phyloP scores from a whole-genome alignment of 306 rosid genomes.

The Senna siamea region DNA sequence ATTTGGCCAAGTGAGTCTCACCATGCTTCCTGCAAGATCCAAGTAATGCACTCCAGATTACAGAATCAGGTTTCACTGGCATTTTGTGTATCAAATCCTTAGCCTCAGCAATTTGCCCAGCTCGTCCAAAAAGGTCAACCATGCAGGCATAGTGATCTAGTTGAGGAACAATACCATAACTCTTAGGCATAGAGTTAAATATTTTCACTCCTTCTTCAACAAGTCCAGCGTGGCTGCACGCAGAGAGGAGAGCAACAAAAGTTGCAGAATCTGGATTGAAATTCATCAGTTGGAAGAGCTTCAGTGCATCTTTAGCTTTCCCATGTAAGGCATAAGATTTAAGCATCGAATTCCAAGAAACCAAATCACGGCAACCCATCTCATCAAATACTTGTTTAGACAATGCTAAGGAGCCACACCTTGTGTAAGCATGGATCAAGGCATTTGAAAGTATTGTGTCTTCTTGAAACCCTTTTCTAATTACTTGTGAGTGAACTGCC shows the following conservation, averaged over 20 bases:
- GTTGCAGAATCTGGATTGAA: constrained; percentile 71
- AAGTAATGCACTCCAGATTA: constrained; percentile 87
- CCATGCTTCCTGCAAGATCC: constrained; percentile 91
- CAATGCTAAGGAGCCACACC: constrained; percentile 74
- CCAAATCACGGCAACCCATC: constrained; percentile 57
- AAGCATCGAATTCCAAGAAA: constrained; percentile 93
- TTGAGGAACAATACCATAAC: constrained; percentile 58
- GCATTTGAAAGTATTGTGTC: constrained; percentile 73
- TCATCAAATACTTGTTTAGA: constrained; percentile 65
- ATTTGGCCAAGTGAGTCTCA: constrained; percentile 64
- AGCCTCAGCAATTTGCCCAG: constrained; percentile 73
- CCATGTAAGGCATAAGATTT: constrained; percentile 87
- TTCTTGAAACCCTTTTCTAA: constrained; percentile 66
- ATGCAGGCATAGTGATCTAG: constrained; percentile 88
- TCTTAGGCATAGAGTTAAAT: constrained; percentile 56
- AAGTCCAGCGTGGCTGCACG: constrained; percentile 88
- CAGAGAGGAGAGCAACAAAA: constrained; percentile 80
- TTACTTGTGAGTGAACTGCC: constrained; percentile 67
- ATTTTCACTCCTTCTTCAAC: constrained; percentile 68
- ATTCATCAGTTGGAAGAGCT: constrained; percentile 62
- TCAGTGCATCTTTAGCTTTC: constrained; percentile 66
- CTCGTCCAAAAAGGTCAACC: constrained; percentile 89
- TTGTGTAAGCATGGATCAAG: constrained; percentile 84
- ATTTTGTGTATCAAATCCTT: constrained; percentile 61
- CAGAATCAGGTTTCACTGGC: constrained; percentile 89